Evolutionary conservation across 805 yeast genomes (phyloP), one percentile per base, ranked within the genome.

Genomic region (Jamesozyma lodderae): DNA sequence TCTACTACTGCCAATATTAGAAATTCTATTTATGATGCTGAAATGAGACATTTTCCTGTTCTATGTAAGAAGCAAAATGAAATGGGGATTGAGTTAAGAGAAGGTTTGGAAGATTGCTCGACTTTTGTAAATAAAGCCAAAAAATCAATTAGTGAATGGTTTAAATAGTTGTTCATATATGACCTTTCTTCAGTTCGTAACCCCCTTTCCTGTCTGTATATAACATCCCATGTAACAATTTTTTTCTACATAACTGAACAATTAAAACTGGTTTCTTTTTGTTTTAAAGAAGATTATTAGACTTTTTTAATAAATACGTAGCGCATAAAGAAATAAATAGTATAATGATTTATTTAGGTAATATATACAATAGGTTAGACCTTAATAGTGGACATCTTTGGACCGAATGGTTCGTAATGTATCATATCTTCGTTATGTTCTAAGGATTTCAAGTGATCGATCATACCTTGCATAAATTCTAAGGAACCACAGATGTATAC

Each of bases 1-100:
- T 59, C 63, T 13, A 79, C 86, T 0, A 76, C 70, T 44, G 48
- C 52, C 10, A 75, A 73, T 46, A 69, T 79, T 4, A 56, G 60
- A 19, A 53, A 55, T 9, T 69, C 73, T 44, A 44, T 69, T 7
- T 72, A 76, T 67, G 60, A 59, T 20, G 59, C 72, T 40, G 82
- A 79, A 48, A 54, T 70, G 48, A 50, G 63, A 6, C 31, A 40
- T 16, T 52, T 55, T 39, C 63, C 63, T 1, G 29, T 33, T 14
- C 40, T 52, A 15, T 48, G 49, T 1, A 44, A 49, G 14, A 49
- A 41, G 17, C 63, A 59, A 34, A 53, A 50, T 18, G 45, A 42
- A n/a, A 24, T 48, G 17, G 18, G 14, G 19, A 18, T 9, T 16
- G 46, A 44, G 27, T 35, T 35, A 16, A 35, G 17, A 13, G 46